Evolutionary conservation across 208 protist species (phyloP), one percentile per base, ranked within the genome.

Genomic region (Trypanosoma avium): DNA sequence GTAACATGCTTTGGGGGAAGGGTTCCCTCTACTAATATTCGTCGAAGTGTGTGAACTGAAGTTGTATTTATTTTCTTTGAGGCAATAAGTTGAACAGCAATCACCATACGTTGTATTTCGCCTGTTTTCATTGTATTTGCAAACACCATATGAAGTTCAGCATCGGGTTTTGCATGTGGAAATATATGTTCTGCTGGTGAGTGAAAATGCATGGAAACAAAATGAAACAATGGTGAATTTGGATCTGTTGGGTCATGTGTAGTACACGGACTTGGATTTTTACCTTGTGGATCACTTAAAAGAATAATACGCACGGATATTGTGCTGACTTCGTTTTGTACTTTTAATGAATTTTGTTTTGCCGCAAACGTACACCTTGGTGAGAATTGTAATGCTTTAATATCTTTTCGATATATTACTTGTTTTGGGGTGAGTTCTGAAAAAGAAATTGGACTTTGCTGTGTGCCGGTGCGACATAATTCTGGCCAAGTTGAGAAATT

Each of bases 371-470:
- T 56, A 57, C 84, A 94, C 26, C 70, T 52, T 4, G 72, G 17
- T 17, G 88, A 91, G 47, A 94, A 86, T 45, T 77, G 45, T 24
- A 91, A 69, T 12, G 67, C 61, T 27, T 48, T 24, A 19, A 85
- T 54, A 30, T 32, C 55, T 22, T 56, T 66, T 17, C 45, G 55
- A 29, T 57, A 73, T 24, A 81, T 49, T 30, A 86, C 73, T 45
- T 82, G 70, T 13, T 62, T 65, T 27, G 82, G 70, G 59, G 77
- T 67, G 17, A 91, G 61, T 22, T 87, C 79, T 0, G 70, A 55
- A 56, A 91, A 90, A 40, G 81, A 90, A 54, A 91, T 81, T 47
- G 83, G 88, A 50, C 83, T 91, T 55, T 91, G 84, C 26, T 71
- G 70, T 42, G 54, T 69, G n/a, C 84, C 80, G 17, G 48, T 74